A percentile compares a stretch with the other conserved stretches of the same genome.
phyloP scores from a whole-genome alignment of 192 early-diverging fungal genomes.

The Entomortierella beljakovae region DNA sequence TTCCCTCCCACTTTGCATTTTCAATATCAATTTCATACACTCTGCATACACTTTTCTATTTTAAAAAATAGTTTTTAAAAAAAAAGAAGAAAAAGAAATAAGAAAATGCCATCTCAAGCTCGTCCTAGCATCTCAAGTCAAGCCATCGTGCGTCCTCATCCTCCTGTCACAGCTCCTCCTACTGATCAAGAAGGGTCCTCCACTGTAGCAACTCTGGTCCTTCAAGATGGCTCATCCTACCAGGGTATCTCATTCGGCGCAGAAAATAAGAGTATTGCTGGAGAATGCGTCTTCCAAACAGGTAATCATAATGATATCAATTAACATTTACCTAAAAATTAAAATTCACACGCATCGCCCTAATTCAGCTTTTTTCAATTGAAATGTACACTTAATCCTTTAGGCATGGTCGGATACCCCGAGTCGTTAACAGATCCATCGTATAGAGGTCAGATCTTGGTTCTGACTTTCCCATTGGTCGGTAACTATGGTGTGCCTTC shows the following conservation, averaged over 20 bases:
- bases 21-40: slow-evolving; percentile 6
- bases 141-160: slow-evolving; percentile 16
- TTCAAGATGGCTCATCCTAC: slow-evolving; percentile 87
- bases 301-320: slow-evolving; percentile 62
- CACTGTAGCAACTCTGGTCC: slow-evolving; percentile 76
- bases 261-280: slow-evolving; percentile 84
- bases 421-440: slow-evolving; percentile 99
- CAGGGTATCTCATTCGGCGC: slow-evolving; percentile 97
- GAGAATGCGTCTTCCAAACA: slow-evolving; percentile 99
- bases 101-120: slow-evolving; percentile 29
- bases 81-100: not conserved
- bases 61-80: not conserved
- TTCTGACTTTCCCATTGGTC: slow-evolving; percentile 96
- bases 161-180: slow-evolving; percentile 48
- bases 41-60: not conserved
- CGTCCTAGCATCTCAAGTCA: slow-evolving; percentile 4
- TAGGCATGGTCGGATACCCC: slow-evolving; percentile 98
- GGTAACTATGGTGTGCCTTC: slow-evolving; percentile 99
- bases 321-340: not conserved
- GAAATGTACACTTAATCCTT: too few relatives aligned
- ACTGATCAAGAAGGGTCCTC: slow-evolving; percentile 50
- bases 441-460: slow-evolving; percentile 97
- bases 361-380: too few relatives aligned
- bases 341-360: too few relatives aligned
- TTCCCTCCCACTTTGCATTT: slow-evolving; percentile 6